Conservation (phyloP, 2,329 filamentous ascomycete genomes). For the Fonsecaea nubica region DNA sequence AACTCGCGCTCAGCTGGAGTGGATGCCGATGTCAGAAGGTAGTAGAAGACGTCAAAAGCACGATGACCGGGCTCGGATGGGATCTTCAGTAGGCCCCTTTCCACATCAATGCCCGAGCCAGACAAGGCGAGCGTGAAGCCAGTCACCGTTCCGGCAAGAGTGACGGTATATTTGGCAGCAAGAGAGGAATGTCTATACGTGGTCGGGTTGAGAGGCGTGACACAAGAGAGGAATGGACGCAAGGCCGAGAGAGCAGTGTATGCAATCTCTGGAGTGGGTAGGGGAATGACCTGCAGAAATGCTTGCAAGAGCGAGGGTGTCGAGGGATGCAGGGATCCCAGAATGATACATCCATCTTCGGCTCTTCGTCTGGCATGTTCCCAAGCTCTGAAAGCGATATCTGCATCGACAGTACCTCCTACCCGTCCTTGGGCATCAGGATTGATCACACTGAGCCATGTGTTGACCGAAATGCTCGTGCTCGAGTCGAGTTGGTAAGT, state of each 20-base stretch:
- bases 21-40: slow-evolving; percentile 88
- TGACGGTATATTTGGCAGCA: slow-evolving; percentile 80
- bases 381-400: slow-evolving; percentile 83
- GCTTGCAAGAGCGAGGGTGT: slow-evolving; percentile 83
- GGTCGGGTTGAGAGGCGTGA: slow-evolving; percentile 89
- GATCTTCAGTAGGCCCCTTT: slow-evolving; percentile 78
- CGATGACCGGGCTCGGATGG: slow-evolving; percentile 81
- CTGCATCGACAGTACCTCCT: slow-evolving; percentile 80
- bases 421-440: slow-evolving; percentile 70
- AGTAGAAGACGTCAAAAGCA: slow-evolving; percentile 98
- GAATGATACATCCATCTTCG: slow-evolving; percentile 90
- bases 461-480: slow-evolving; percentile 92
- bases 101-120: slow-evolving; percentile 84
- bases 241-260: slow-evolving; percentile 81
- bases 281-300: slow-evolving; percentile 80
- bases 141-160: slow-evolving; percentile 77
- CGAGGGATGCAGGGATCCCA: slow-evolving; percentile 87
- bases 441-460: slow-evolving; percentile 84
- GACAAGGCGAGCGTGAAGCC: slow-evolving; percentile 79
- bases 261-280: slow-evolving; percentile 75
- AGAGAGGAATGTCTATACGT: slow-evolving; percentile 79
- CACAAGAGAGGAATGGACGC: slow-evolving; percentile 83
- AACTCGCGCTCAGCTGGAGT: slow-evolving; percentile 89
- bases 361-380: slow-evolving; percentile 93
- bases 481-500: slow-evolving; percentile 88